These are phyloP conservation scores for Neurospora sublineolata DNA, from an alignment of 495 filamentous ascomycete genomes.

Conservation along the genomic window DNA sequence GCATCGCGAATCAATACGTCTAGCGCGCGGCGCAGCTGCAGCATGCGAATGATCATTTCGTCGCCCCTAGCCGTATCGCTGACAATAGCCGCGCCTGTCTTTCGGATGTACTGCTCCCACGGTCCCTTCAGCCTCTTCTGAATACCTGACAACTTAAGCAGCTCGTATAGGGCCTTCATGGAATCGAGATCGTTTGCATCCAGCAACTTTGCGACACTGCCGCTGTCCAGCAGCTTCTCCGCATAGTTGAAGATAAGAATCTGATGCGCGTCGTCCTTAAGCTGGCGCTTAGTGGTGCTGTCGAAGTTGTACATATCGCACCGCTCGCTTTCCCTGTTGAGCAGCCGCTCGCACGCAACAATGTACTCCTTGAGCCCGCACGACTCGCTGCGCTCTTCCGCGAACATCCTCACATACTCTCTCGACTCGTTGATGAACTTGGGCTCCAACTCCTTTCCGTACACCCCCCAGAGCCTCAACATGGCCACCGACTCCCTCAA, in stretches of 20 bases:
- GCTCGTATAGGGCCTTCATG: slow-evolving; percentile 61
- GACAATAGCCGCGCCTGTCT: slow-evolving; percentile 66
- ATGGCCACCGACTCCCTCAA: slow-evolving; percentile 65
- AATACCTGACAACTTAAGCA: slow-evolving; percentile 56
- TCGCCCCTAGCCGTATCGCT: slow-evolving; percentile 64
- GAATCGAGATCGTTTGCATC: slow-evolving; percentile 51
- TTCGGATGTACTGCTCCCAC: slow-evolving; percentile 68
- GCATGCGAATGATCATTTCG: slow-evolving; percentile 77
- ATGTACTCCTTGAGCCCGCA: slow-evolving; percentile 60
- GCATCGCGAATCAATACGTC: slow-evolving; percentile 61
- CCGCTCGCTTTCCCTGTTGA: slow-evolving; percentile 56
- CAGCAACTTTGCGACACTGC: slow-evolving; percentile 56
- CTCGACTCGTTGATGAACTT: slow-evolving; percentile 55
- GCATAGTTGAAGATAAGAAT: slow-evolving; percentile 52
- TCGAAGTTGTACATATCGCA: slow-evolving; percentile 74
- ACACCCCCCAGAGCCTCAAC: slow-evolving; percentile 70
- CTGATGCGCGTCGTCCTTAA: slow-evolving; percentile 59
- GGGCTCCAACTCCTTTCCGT: slow-evolving; percentile 68
- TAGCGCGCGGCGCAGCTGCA: slow-evolving; percentile 70
- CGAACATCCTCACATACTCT: slow-evolving; percentile 52
- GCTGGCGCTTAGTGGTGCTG: slow-evolving; percentile 62
- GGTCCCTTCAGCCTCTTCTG: slow-evolving; percentile 53
- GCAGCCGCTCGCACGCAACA: slow-evolving; percentile 48
- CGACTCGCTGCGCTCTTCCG: slow-evolving; percentile 44
- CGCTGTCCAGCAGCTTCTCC: slow-evolving; percentile 46